Conservation (phyloP, 345 rosid genomes). For the Pseudoturritis turrita region DNA sequence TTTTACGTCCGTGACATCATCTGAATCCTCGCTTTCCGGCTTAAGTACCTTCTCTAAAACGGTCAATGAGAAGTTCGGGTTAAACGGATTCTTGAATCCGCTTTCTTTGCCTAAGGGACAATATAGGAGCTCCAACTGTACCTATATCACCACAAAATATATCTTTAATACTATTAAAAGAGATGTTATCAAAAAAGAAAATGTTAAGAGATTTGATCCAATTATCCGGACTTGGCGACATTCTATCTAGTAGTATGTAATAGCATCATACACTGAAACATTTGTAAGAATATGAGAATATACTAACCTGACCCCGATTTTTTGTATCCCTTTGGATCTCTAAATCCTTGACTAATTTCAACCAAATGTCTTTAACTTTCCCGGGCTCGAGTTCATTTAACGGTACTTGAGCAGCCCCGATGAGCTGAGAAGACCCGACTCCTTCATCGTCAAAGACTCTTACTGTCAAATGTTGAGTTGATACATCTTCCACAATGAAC, state of each 20-base stretch:
- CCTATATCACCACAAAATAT: constrained; percentile 35
- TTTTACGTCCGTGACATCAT: constrained; percentile 22
- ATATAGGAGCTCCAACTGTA: constrained; percentile 78
- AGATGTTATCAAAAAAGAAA: background rate
- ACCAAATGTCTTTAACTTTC: constrained; percentile 78
- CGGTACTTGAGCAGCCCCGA: constrained; percentile 64
- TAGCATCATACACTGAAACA: no score
- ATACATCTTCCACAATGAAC: constrained; percentile 69
- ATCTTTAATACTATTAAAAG: background rate
- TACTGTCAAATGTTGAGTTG: constrained; percentile 74
- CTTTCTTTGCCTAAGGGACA: constrained; percentile 61
- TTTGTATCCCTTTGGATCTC: constrained; percentile 80
- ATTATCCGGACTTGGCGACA: no score
- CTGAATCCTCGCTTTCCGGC: constrained; percentile 35
- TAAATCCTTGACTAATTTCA: constrained; percentile 79
- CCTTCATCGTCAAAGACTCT: constrained; percentile 91
- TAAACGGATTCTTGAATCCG: constrained; percentile 49
- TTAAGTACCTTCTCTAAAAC: constrained; percentile 71
- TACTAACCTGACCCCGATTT: constrained; percentile 70
- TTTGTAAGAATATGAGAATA: background rate
- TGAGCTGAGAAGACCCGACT: constrained; percentile 69
- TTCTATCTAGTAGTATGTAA: no score
- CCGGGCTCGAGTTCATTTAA: constrained; percentile 68
- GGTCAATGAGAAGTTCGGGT: constrained; percentile 52
- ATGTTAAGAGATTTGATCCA: background rate